These are phyloP conservation scores for Entophlyctis helioformis DNA, from an alignment of 192 early-diverging fungal genomes.

Conservation along the genomic window DNA sequence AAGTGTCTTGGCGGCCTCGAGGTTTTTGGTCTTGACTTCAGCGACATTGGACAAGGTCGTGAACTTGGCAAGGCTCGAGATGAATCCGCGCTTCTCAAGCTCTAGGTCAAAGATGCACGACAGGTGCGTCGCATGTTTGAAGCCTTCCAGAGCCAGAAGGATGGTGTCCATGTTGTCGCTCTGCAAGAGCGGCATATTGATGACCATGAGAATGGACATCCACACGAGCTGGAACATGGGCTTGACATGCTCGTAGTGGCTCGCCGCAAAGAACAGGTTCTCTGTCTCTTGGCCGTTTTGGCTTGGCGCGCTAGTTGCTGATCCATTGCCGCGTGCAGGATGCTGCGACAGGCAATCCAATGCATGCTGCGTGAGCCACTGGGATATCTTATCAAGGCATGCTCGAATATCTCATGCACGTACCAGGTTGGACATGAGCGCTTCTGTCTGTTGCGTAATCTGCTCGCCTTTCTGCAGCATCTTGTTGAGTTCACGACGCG, in stretches of 20 bases:
- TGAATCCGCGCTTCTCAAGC: slow-evolving; percentile 75
- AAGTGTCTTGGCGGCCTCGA: slow-evolving; percentile 79
- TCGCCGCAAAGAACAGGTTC: slow-evolving; percentile 41
- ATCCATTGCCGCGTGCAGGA: too few species aligned
- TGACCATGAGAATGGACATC: slow-evolving; percentile 73
- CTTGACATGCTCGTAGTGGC: slow-evolving; percentile 76
- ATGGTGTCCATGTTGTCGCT: slow-evolving; percentile 60
- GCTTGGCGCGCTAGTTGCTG: too few species aligned
- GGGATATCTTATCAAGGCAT: too few species aligned
- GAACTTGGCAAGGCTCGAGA: slow-evolving; percentile 81
- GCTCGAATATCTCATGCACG: too few species aligned
- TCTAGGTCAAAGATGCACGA: slow-evolving; percentile 85
- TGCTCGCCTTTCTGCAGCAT: too few species aligned
- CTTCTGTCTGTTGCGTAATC: too few species aligned
- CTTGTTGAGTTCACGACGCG: too few species aligned
- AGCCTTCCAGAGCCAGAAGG: slow-evolving; percentile 48
- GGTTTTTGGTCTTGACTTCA: slow-evolving; percentile 84
- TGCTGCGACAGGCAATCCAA: too few species aligned
- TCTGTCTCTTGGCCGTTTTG: too few species aligned
- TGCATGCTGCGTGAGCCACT: too few species aligned
- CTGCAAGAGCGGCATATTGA: slow-evolving; percentile 74
- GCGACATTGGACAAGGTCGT: slow-evolving; percentile 69
- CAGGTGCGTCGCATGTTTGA: slow-evolving; percentile 69
- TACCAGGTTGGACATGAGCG: too few species aligned
- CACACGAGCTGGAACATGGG: slow-evolving; percentile 87